Percentiles rank a stretch among this genome's conserved stretches.
phyloP scores from a whole-genome alignment of 352 stramenopile species.

The Phytophthora pistaciae region DNA sequence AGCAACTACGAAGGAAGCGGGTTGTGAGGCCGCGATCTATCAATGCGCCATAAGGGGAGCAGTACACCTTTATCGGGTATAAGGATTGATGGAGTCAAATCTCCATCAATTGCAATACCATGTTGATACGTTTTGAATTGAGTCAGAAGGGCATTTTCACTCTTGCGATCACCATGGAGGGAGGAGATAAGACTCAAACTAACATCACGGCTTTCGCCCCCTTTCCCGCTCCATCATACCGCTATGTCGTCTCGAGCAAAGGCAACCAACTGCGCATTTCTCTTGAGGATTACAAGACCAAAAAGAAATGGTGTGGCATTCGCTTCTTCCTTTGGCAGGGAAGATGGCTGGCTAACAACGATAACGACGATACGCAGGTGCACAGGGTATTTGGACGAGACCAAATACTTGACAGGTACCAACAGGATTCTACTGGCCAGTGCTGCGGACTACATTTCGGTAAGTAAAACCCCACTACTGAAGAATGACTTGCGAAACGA shows the following conservation, averaged over 20 bases:
- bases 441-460: slow-evolving; percentile 9
- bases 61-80: too few species aligned
- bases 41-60: too few species aligned
- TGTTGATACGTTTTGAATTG: too few species aligned
- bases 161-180: neutral
- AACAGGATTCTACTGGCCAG: slow-evolving; percentile 13
- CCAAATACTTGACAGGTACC: slow-evolving; percentile 13
- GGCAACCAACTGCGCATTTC: slow-evolving; percentile 8
- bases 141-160: neutral
- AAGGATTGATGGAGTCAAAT: too few species aligned
- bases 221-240: neutral
- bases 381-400: slow-evolving; percentile 12
- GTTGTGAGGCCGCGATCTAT: too few species aligned
- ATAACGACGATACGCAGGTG: neutral
- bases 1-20: too few species aligned
- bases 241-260: neutral
- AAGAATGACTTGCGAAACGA: neutral
- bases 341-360: neutral
- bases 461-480: neutral
- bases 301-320: slow-evolving; percentile 10
- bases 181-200: neutral
- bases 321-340: neutral
- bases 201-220: slow-evolving; percentile 1
- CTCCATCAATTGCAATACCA: neutral
- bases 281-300: slow-evolving; percentile 16